Evolutionary conservation across 257 asterid genomes (phyloP), one percentile per base, ranked within the genome.

Genomic region (Gynochthodes officinalis): DNA sequence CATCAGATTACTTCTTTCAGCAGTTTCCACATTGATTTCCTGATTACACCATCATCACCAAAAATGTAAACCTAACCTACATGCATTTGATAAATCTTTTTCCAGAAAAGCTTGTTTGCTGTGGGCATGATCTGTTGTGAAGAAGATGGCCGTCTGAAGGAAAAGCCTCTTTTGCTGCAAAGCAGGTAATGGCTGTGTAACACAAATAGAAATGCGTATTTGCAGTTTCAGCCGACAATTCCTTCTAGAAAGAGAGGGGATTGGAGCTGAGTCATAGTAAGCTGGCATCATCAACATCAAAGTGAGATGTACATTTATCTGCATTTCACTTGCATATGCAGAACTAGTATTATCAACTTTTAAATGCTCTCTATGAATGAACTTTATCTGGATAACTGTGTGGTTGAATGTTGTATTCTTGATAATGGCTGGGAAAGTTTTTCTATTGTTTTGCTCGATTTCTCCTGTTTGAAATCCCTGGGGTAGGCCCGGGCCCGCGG

Each of bases 111-210:
- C 54, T 77, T 95, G 70, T 89, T 95, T 86, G 84, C 98, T 72
- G 96, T 95, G 79, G 99, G 99, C 85, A 86, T 95, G 97, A 84
- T 95, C 77, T 92, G 99, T 73, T 92, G 96, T 25, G 96, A 92
- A 87, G 99, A 90, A 84, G 97, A 94, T 85, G 99, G 98, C 67
- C 98, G 96, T 64, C 84, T 95, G 81, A 95, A 84, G 89, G 99
- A 95, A 76, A 94, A 89, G 77, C 97, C 96, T 42, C 82, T 92
- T 74, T 78, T 95, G 83, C 84, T 92, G 79, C 98, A 95, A 83
- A 90, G 94, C 93, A 90, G 99, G 99, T 90, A 74, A 77, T 40
- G 65, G 58, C 48, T 27, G n/a, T 35, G 2, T 39, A 40, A 2
- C 52, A 21, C n/a, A 69, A 69, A 13, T 16, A 19, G n/a, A n/a